phyloP scores from a whole-genome alignment of 805 yeast species.

The Kodamaea hsintzibuensis region DNA sequence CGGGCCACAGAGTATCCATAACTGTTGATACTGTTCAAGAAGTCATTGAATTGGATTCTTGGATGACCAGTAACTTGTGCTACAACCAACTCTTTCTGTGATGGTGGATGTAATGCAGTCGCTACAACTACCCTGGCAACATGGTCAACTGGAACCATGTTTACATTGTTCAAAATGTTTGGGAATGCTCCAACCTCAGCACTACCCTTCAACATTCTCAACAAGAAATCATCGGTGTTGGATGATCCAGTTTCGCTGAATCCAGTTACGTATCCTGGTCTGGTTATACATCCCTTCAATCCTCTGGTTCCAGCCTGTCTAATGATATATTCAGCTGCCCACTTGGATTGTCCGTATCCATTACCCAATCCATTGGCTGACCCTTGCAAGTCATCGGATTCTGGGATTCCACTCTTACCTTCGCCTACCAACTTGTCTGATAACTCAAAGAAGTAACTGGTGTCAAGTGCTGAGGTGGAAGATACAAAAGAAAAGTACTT shows the following conservation, averaged over 20 bases:
- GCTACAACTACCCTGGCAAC: conserved; percentile 92
- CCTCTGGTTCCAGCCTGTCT: conserved; percentile 89
- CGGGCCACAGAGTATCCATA: conserved; percentile 73
- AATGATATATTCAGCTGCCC: conserved; percentile 93
- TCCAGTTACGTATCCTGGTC: conserved; percentile 98
- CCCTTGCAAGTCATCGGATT: conserved; percentile 80
- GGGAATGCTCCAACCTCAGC: conserved; percentile 86
- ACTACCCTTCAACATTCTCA: conserved; percentile 94
- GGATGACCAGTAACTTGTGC: conserved; percentile 99
- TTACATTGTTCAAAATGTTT: conserved; percentile 81
- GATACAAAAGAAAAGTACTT: conserved; percentile 90
- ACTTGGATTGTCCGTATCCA: conserved; percentile 97
- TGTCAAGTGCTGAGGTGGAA: conserved; percentile 90
- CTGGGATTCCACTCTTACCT: conserved; percentile 75
- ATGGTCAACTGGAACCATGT: conserved; percentile 98
- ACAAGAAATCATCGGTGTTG: conserved; percentile 94
- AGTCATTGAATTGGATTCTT: conserved; percentile 76
- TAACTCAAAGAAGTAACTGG: conserved; percentile 72
- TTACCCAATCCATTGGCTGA: conserved; percentile 79
- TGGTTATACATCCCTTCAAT: conserved; percentile 79
- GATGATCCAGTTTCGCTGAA: conserved; percentile 80
- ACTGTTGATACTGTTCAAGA: conserved; percentile 58
- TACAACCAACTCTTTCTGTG: conserved; percentile 55
- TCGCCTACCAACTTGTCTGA: conserved; percentile 68
- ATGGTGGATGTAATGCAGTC: conserved; percentile 75